Evolutionary conservation across 2,329 filamentous ascomycete species (phyloP).

Genomic region (Metarhizium rileyi): DNA sequence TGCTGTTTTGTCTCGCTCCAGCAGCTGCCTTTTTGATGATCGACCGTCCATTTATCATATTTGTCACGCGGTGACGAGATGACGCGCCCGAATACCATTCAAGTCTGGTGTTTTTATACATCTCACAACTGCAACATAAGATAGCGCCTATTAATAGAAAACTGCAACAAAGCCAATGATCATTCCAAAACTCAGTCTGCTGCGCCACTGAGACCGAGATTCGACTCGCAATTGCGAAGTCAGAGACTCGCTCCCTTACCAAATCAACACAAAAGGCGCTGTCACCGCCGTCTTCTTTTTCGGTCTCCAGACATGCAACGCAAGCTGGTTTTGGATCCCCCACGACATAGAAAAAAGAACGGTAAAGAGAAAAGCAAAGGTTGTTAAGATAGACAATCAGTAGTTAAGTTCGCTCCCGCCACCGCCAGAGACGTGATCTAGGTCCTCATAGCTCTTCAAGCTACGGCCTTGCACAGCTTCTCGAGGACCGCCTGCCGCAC

Average conservation of each 20-base stretch:
- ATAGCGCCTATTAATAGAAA: slow-evolving; percentile 1
- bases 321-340: neutral
- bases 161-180: neutral
- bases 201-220: neutral
- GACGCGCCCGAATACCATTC: neutral
- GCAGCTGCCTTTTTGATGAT: no score
- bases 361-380: neutral
- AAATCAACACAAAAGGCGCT: neutral
- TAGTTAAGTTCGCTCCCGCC: slow-evolving; percentile 86
- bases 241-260: neutral
- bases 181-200: neutral
- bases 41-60: no score
- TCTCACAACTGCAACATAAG: neutral
- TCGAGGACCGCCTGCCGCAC: slow-evolving; percentile 69
- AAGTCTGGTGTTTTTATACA: neutral
- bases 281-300: neutral
- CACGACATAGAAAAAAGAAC: slow-evolving; percentile 2
- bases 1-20: no score
- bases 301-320: neutral
- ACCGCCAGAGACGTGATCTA: slow-evolving; percentile 71
- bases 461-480: slow-evolving; percentile 90
- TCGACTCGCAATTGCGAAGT: neutral
- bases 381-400: slow-evolving; percentile 25
- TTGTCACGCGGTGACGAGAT: no score
- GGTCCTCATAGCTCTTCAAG: slow-evolving; percentile 93